Conservation (phyloP, 768 basidiomycete species). For the Amanita rimosa region DNA sequence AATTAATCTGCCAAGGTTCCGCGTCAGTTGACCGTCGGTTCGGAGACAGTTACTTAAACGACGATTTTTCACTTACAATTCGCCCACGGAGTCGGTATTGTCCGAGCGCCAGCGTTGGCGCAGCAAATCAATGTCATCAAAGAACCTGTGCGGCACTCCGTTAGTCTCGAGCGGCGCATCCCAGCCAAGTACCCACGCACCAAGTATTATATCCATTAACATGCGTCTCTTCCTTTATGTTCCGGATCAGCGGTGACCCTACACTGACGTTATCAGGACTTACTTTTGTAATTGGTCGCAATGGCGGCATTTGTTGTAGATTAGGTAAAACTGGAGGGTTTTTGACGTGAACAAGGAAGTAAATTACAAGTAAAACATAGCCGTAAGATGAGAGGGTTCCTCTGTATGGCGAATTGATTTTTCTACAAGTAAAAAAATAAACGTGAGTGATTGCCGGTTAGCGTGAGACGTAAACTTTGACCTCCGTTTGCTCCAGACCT, state of each 20-base stretch:
- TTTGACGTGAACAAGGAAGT: slow-evolving; percentile 96
- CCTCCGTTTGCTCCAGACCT: slow-evolving; percentile 98
- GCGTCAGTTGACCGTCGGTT: slow-evolving; percentile 5
- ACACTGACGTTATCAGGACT: slow-evolving; percentile 10
- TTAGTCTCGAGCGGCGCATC: neutral
- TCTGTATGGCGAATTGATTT: slow-evolving; percentile 98
- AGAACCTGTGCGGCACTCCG: slow-evolving; percentile 55
- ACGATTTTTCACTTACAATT: slow-evolving; percentile 73
- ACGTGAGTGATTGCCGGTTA: neutral
- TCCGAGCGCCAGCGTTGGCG: slow-evolving; percentile 90
- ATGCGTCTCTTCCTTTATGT: slow-evolving; percentile 59
- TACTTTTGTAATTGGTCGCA: slow-evolving; percentile 77
- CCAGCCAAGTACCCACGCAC: slow-evolving; percentile 25
- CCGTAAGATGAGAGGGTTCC: slow-evolving; percentile 96
- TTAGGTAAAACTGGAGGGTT: slow-evolving; percentile 95
- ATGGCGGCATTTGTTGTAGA: slow-evolving; percentile 87
- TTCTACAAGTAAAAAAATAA: slow-evolving; percentile 31
- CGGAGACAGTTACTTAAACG: neutral
- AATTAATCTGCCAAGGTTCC: slow-evolving; percentile 52
- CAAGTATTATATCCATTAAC: slow-evolving; percentile 77
- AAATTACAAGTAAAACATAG: slow-evolving; percentile 95
- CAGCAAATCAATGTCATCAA: slow-evolving; percentile 91
- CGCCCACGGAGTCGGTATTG: slow-evolving; percentile 86
- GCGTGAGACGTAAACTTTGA: slow-evolving; percentile 18
- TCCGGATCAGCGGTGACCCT: slow-evolving; percentile 3